Base-by-base conservation (phyloP, 176 grass and related monocot genomes). In the Carex kokanica region DNA sequence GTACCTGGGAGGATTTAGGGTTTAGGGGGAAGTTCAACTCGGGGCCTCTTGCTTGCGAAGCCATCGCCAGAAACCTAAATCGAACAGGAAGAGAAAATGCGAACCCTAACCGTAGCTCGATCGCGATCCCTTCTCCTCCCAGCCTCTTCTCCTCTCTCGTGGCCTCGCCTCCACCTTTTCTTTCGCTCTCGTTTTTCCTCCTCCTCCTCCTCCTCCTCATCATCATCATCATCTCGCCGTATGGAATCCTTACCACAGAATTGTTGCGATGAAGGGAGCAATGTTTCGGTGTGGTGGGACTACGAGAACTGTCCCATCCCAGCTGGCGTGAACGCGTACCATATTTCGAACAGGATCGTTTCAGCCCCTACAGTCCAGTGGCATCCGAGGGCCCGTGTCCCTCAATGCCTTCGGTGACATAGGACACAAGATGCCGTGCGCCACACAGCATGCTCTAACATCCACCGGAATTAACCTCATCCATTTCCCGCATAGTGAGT, bases 281-380 rank as follows among this genome's bases (percentile, higher is more conserved):
- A 87, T 79, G 93, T 98, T 24, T 88, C 92, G 1, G 96, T 98
- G 74, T 95, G 87, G 89, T 98, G 93, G 96, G 96, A 98, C 91
- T 98, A 95, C 89, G 96, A 95, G 92, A 95, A 98, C 88, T 95
- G 93, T 87, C 0, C 56, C 32, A 60, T 98, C 67, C 96, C 96
- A 45, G 66, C 54, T 24, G 85, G 80, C 36, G 86, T 95, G 67
- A 91, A 95, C 83, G 86, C 84, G 24, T 74, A 71, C 84, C 86
- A 84, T 63, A 62, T 98, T 55, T 88, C 84, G 9, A 65, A 79
- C 18, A 84, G 89, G 82, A 86, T 98, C 51, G 40, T 86, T 49
- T 89, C 88, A 13, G 96, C 96, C 6, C 88, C 88, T 98, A 34
- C 92, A 91, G 27, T 87, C 88, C 57, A 83, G 62, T 23, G 96